These are phyloP conservation scores for Aspergillus uvarum DNA, from an alignment of 2,329 filamentous ascomycete genomes.

Conservation along the genomic window DNA sequence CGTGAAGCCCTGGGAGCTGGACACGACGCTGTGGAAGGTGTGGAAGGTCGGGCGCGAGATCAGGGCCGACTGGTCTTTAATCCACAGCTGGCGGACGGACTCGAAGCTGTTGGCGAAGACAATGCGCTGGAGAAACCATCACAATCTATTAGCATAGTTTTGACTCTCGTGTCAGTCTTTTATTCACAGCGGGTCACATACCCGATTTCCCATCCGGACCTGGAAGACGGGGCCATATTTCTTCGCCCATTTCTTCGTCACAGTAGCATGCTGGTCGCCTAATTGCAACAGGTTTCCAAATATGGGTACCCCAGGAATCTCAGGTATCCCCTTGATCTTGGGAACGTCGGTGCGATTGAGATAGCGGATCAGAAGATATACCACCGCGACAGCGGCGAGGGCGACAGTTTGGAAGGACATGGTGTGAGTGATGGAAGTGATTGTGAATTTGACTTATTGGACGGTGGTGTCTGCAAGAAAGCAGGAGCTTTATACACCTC, in stretches of 20 bases:
- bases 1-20: slow-evolving; percentile 73
- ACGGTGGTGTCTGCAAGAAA: background rate
- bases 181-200: slow-evolving; percentile 27
- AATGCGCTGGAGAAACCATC: slow-evolving; percentile 53
- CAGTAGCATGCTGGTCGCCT: slow-evolving; percentile 57
- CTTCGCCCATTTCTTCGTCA: slow-evolving; percentile 57
- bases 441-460: background rate
- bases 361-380: slow-evolving; percentile 44
- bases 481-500: background rate
- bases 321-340: slow-evolving; percentile 62
- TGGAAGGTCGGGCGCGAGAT: slow-evolving; percentile 77
- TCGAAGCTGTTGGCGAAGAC: slow-evolving; percentile 78
- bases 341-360: slow-evolving; percentile 55
- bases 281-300: slow-evolving; percentile 65
- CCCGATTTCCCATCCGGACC: slow-evolving; percentile 66
- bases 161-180: no score
- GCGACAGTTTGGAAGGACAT: slow-evolving; percentile 35
- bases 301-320: slow-evolving; percentile 61
- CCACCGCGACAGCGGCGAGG: slow-evolving; percentile 36
- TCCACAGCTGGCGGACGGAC: slow-evolving; percentile 70
- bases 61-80: slow-evolving; percentile 73
- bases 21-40: slow-evolving; percentile 78
- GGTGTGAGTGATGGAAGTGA: background rate
- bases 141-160: no score
- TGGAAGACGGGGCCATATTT: slow-evolving; percentile 66